A percentile compares a stretch with the other conserved stretches of the same genome.
phyloP scores from a whole-genome alignment of 2,329 filamentous ascomycete species.

The Fusarium neocosmosporiellum region DNA sequence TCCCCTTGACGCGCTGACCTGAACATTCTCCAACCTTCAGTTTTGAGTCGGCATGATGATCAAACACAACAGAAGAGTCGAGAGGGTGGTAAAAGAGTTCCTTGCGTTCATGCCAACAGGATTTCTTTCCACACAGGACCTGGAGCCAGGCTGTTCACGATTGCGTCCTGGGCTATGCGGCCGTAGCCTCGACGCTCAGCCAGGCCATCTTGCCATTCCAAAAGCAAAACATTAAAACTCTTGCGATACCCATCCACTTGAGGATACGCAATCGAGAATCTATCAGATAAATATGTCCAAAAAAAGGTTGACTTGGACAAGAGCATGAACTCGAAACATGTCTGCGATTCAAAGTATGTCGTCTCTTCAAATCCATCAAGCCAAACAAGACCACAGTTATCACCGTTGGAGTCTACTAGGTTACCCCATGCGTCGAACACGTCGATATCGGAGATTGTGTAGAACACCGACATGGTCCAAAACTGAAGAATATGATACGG shows the following conservation, averaged over 20 bases:
- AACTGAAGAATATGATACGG: conserved; percentile 23
- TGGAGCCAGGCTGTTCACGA: background rate
- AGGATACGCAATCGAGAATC: background rate
- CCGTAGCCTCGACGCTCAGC: conserved; percentile 23
- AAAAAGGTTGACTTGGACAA: too few species aligned
- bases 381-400: background rate
- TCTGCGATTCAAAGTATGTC: background rate
- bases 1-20: too few species aligned
- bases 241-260: background rate
- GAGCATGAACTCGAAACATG: conserved; percentile 6
- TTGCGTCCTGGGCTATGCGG: background rate
- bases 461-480: conserved; percentile 22
- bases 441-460: background rate
- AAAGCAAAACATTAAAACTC: background rate
- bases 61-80: too few species aligned
- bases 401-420: background rate
- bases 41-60: too few species aligned
- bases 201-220: conserved; percentile 17
- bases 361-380: conserved; percentile 22
- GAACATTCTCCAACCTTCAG: too few species aligned
- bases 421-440: background rate
- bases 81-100: too few species aligned
- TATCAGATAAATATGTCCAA: too few species aligned
- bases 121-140: conserved; percentile 8
- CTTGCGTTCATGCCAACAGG: background rate